Evolutionary conservation across 805 yeast species (phyloP).

Genomic region (Komagataella phaffii): DNA sequence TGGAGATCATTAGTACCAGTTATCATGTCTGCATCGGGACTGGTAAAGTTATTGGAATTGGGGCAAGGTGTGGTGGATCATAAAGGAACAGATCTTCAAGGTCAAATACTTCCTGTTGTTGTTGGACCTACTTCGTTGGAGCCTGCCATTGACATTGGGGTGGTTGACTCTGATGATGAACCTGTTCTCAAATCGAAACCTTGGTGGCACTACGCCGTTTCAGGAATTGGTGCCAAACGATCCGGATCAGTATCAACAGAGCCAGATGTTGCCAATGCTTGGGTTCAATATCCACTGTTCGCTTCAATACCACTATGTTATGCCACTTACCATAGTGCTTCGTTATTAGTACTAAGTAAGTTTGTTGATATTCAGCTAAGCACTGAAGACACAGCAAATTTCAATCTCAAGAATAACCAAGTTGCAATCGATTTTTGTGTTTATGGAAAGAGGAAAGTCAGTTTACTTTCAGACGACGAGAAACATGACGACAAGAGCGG

Average conservation of each 20-base stretch:
- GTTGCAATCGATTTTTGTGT: not conserved
- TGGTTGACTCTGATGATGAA: not conserved
- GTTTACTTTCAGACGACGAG: not conserved
- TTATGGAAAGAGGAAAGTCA: not conserved
- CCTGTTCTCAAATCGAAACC: not conserved
- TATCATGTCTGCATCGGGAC: conserved; percentile 16
- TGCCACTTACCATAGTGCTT: conserved; percentile 18
- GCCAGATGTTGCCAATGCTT: conserved; percentile 19
- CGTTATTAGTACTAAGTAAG: conserved; percentile 13
- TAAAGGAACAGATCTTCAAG: not conserved
- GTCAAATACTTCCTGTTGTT: conserved; percentile 10
- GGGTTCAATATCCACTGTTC: conserved; percentile 25
- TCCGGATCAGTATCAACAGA: conserved; percentile 7
- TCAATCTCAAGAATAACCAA: not conserved
- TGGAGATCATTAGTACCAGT: conserved; percentile 19
- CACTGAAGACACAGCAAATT: not conserved
- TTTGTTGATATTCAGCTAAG: conserved; percentile 6
- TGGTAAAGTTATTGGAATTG: conserved; percentile 21
- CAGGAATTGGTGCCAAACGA: not conserved
- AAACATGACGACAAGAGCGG: not conserved
- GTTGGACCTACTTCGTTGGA: conserved; percentile 17
- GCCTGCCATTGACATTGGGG: conserved; percentile 6
- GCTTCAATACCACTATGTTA: conserved; percentile 15
- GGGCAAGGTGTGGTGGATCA: conserved; percentile 20
- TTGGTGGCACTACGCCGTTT: conserved; percentile 1